These are phyloP conservation scores for Tetraselmis striata DNA, from an alignment of 139 green algal species.

Conservation along the genomic window DNA sequence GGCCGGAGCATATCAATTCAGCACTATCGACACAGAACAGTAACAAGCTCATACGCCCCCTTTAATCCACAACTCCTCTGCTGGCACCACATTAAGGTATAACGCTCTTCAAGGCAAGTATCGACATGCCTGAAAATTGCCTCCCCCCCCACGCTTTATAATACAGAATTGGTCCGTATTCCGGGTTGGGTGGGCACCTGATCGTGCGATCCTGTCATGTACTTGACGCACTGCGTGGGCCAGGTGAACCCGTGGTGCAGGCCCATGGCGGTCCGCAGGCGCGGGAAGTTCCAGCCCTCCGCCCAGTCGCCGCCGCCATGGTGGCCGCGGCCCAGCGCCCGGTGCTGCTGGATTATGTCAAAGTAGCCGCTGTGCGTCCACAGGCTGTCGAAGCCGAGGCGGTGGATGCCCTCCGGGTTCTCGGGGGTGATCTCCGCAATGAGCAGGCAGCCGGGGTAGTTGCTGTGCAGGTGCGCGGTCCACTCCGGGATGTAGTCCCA, in stretches of 20 bases:
- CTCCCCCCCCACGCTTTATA: too few species aligned
- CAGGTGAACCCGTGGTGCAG: constrained; percentile 51
- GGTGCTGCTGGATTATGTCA: constrained; percentile 43
- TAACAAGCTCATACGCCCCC: too few species aligned
- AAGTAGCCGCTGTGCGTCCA: constrained; percentile 45
- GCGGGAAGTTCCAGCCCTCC: constrained; percentile 38
- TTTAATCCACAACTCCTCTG: too few species aligned
- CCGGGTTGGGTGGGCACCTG: too few species aligned
- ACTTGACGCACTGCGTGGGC: constrained; percentile 63
- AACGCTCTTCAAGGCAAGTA: constrained; percentile 4
- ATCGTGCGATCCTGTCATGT: constrained; percentile 59
- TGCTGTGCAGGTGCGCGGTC: constrained; percentile 31
- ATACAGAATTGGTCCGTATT: too few species aligned
- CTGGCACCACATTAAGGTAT: too few species aligned
- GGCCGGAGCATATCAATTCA: too few species aligned
- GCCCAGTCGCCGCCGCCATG: constrained; percentile 50
- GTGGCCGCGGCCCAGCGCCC: constrained; percentile 38
- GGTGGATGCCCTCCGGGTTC: constrained; percentile 33
- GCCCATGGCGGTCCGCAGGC: constrained; percentile 43
- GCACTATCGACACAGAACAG: too few species aligned
- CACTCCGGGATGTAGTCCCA: constrained; percentile 37
- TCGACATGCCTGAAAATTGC: too few species aligned
- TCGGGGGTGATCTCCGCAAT: constrained; percentile 58
- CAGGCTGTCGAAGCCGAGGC: constrained; percentile 43
- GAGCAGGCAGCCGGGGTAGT: constrained; percentile 48